phyloP scores from a whole-genome alignment of 768 basidiomycete species.

The Termitomyces sp. region DNA sequence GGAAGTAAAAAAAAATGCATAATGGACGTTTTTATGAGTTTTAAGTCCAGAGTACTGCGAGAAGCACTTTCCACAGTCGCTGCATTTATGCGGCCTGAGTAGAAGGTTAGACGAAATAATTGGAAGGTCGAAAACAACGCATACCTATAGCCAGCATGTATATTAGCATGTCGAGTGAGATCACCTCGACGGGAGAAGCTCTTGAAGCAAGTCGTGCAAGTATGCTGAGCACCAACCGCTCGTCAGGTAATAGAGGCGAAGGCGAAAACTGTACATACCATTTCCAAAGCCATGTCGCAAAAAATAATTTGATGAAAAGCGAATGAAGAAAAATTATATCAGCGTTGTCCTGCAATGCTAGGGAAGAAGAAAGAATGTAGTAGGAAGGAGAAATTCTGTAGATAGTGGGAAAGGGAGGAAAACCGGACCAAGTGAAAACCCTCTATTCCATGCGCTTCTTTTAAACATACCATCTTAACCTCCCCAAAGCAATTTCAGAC shows the following conservation, averaged over 20 bases:
- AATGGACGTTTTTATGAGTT: slow-evolving; percentile 68
- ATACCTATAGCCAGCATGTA: slow-evolving; percentile 51
- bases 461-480: slow-evolving; percentile 8
- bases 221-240: slow-evolving; percentile 21
- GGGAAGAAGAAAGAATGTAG: slow-evolving; percentile 8
- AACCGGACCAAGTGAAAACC: slow-evolving; percentile 10
- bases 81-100: slow-evolving; percentile 47
- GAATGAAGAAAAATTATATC: slow-evolving; percentile 7
- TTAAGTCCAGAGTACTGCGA: slow-evolving; percentile 56
- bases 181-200: slow-evolving; percentile 55
- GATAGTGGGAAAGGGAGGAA: slow-evolving; percentile 9
- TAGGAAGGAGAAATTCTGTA: slow-evolving; percentile 12
- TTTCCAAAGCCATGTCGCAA: slow-evolving; percentile 8
- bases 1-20: slow-evolving; percentile 22
- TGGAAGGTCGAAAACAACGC: slow-evolving; percentile 11
- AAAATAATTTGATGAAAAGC: slow-evolving; percentile 4
- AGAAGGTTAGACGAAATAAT: background rate
- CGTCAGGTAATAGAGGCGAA: background rate
- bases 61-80: slow-evolving; percentile 49
- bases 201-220: slow-evolving; percentile 42
- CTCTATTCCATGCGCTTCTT: slow-evolving; percentile 7
- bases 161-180: slow-evolving; percentile 47
- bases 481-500: slow-evolving; percentile 9
- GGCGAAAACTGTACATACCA: slow-evolving; percentile 1
- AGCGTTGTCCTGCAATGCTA: slow-evolving; percentile 25